These are phyloP conservation scores for Aquilaria sinensis DNA, from an alignment of 345 rosid species.

Conservation along the genomic window DNA sequence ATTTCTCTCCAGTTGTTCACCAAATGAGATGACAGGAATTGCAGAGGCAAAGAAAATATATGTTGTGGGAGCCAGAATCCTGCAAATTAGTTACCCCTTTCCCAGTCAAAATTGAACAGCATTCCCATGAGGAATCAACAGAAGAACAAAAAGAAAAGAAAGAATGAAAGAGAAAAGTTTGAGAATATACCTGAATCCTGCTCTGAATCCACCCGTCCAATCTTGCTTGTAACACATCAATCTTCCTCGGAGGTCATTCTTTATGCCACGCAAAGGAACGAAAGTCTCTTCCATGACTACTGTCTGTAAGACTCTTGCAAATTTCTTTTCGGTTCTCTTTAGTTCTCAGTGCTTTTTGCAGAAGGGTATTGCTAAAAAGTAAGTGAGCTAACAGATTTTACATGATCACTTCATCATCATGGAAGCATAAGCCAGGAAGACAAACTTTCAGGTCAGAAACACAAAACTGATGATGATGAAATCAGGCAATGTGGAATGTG, in stretches of 20 bases:
- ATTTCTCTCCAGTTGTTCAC: conserved; percentile 85
- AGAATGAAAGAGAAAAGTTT: background rate
- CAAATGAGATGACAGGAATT: conserved; percentile 96
- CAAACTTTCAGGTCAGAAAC: background rate
- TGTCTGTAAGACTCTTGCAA: background rate
- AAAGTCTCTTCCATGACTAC: conserved; percentile 85
- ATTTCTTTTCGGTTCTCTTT: background rate
- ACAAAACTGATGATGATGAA: too few relatives aligned
- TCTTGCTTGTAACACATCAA: conserved; percentile 88
- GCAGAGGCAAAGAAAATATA: conserved; percentile 99
- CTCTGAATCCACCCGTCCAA: conserved; percentile 79
- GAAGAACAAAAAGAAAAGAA: background rate
- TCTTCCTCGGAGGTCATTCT: conserved; percentile 79
- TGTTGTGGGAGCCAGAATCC: conserved; percentile 98
- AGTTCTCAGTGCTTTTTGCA: background rate
- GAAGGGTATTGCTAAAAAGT: too few relatives aligned
- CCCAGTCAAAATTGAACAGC: conserved; percentile 7
- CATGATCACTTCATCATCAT: background rate
- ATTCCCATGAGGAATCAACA: background rate
- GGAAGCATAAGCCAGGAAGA: background rate
- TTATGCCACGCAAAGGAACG: conserved; percentile 83
- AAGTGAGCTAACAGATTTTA: background rate
- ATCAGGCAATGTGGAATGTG: too few relatives aligned
- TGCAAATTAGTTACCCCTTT: conserved; percentile 13
- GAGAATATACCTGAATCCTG: conserved; percentile 64